Percentiles rank a stretch among this genome's conserved stretches.
These are phyloP conservation scores for Thelonectria blattea DNA, from an alignment of 2,329 filamentous ascomycete species.

Conservation along the genomic window DNA sequence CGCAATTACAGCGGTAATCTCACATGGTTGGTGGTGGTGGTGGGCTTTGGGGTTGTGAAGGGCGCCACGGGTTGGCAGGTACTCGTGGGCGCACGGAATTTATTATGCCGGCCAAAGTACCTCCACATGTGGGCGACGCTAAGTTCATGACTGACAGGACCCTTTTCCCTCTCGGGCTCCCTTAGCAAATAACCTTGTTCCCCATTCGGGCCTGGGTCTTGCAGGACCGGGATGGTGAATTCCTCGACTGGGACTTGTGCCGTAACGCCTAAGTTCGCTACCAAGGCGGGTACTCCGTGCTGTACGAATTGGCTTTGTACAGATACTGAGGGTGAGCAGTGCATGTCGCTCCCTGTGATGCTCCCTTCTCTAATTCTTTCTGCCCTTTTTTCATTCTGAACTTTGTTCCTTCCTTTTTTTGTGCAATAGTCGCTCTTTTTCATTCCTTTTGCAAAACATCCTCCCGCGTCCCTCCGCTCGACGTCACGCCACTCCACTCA, in stretches of 20 bases:
- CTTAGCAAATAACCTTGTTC: constrained; percentile 18
- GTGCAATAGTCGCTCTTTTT: constrained; percentile 24
- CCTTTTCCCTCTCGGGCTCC: neutral
- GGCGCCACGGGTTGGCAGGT: neutral
- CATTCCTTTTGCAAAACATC: constrained; percentile 25
- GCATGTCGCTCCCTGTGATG: constrained; percentile 3
- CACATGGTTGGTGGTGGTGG: neutral
- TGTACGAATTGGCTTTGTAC: too few species aligned
- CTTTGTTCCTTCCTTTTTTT: constrained; percentile 24
- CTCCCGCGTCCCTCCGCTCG: constrained; percentile 22
- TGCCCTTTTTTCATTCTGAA: constrained; percentile 11
- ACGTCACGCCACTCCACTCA: constrained; percentile 35
- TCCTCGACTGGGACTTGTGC: constrained; percentile 2
- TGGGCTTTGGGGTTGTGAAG: neutral
- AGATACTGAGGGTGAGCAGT: neutral
- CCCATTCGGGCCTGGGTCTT: constrained; percentile 5
- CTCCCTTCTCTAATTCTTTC: neutral
- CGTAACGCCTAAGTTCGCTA: neutral
- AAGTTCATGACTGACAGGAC: neutral
- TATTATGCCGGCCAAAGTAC: constrained; percentile 1
- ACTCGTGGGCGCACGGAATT: neutral
- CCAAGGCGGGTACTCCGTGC: too few species aligned
- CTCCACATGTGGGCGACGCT: constrained; percentile 1
- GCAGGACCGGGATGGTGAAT: neutral
- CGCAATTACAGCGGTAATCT: constrained; percentile 34